Evolutionary conservation across 768 basidiomycete genomes (phyloP).

Genomic region (Russula sp.): DNA sequence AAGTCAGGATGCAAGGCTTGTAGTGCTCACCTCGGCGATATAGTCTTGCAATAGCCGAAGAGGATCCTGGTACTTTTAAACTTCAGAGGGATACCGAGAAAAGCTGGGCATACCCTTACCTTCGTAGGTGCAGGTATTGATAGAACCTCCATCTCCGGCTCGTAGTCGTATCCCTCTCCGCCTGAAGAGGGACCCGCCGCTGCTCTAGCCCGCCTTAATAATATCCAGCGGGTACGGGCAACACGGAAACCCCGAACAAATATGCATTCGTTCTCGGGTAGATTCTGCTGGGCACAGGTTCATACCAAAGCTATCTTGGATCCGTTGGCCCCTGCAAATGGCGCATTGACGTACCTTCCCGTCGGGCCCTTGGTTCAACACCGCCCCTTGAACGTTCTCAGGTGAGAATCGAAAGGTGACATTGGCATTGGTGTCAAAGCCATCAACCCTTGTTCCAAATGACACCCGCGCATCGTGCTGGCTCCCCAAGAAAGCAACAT

Average conservation of each 20-base stretch:
- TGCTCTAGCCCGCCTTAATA: background rate
- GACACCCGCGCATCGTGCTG: background rate
- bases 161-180: background rate
- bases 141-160: background rate
- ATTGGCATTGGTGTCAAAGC: too few species aligned
- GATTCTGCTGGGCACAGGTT: background rate
- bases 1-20: background rate
- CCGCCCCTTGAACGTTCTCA: background rate
- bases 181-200: background rate
- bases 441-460: background rate
- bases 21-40: background rate
- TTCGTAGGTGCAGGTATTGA: background rate
- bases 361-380: background rate
- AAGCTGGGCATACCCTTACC: background rate
- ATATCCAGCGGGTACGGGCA: background rate
- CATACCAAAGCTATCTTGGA: background rate
- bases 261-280: background rate
- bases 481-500: background rate
- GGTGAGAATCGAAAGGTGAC: background rate
- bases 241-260: background rate
- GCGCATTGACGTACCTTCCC: background rate
- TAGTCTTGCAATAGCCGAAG: background rate
- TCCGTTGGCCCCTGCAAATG: background rate
- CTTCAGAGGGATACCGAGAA: background rate
- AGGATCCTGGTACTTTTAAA: background rate